Base-by-base conservation (phyloP, 2,329 filamentous ascomycete genomes). In the Trichoderma koningii region DNA sequence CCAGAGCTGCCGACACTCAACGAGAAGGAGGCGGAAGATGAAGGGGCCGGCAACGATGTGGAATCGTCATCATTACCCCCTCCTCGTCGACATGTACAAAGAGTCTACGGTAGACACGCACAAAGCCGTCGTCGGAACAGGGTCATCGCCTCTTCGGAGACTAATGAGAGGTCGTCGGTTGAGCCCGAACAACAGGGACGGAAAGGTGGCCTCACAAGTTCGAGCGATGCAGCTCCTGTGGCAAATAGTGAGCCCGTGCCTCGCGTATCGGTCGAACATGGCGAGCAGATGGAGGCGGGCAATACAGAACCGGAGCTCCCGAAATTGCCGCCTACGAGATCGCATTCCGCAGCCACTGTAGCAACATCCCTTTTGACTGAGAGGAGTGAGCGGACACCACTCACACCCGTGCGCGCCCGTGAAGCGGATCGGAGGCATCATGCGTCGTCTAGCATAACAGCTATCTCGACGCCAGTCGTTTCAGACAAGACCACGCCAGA, bases 401-500 rank as follows among this genome's bases (percentile, higher is more conserved):
- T 67, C 1, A 75, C 73, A 5, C 73, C 74, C 4, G 61, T 69
- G 6, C 67, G 65, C 17, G 63, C 48, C 45, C 70, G 66, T 14
- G 55, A 67, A 17, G 28, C 56, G 23, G 68, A 56, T 5, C 67
- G 64, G 14, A 30, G 52, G 2, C 12, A 53, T 42, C 68, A 65
- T 4, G 70, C 77, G 2, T 76, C 74, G 2, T 82, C 80, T 2
- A 76, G 75, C 5, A 71, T 82, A 12, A 82, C 78, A 63, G 69
- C 74, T 23, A 66, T 81, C 15, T 77, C 77, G 1, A 82, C 81
- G 0, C 80, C 81, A 2, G 67, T 68, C 0, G 68, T 75, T 3
- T 79, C 79, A 1, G 72, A 71, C 42, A 75, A 76, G 42, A 77
- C 75, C 4, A 76, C 76, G 2, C 75, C 77, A 1, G 73, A 70